phyloP scores from a whole-genome alignment of 2,329 filamentous ascomycete genomes.

The Paracoccidioides lutzii region DNA sequence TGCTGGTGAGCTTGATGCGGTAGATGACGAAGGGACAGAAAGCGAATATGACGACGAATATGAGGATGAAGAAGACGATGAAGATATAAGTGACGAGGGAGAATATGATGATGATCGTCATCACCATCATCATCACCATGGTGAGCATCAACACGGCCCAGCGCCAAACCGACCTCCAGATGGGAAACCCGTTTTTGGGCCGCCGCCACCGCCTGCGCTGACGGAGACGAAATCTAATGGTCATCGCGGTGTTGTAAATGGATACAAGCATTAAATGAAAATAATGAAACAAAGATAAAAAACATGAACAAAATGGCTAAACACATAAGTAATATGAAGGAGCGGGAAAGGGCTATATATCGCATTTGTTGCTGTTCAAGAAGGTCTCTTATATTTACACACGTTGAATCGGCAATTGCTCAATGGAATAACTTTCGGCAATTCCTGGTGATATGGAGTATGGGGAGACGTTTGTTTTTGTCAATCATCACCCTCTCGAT shows the following conservation, averaged over 20 bases:
- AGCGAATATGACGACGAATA: conserved; percentile 43
- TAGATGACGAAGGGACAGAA: conserved; percentile 35
- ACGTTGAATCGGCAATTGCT: neutral
- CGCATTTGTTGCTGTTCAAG: neutral
- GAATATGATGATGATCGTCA: conserved; percentile 54
- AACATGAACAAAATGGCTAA: neutral
- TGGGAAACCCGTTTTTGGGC: conserved; percentile 34
- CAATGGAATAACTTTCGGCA: neutral
- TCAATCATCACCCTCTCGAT: neutral
- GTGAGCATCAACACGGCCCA: conserved; percentile 37
- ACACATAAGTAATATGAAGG: neutral
- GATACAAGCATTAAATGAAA: conserved; percentile 21
- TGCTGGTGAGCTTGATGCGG: conserved; percentile 44
- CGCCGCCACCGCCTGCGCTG: conserved; percentile 40
- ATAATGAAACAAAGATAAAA: neutral
- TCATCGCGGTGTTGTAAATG: conserved; percentile 32
- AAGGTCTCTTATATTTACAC: neutral
- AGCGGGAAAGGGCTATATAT: neutral
- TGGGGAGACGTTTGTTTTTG: neutral
- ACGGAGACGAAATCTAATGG: conserved; percentile 35
- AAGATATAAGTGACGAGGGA: conserved; percentile 47
- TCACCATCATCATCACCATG: conserved; percentile 47
- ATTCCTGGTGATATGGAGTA: neutral
- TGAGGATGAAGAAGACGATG: conserved; percentile 48
- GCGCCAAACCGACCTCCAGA: conserved; percentile 17